Evolutionary conservation across 2,329 filamentous ascomycete genomes (phyloP), one percentile per base, ranked within the genome.

Genomic region (Aspergillus cejpii): DNA sequence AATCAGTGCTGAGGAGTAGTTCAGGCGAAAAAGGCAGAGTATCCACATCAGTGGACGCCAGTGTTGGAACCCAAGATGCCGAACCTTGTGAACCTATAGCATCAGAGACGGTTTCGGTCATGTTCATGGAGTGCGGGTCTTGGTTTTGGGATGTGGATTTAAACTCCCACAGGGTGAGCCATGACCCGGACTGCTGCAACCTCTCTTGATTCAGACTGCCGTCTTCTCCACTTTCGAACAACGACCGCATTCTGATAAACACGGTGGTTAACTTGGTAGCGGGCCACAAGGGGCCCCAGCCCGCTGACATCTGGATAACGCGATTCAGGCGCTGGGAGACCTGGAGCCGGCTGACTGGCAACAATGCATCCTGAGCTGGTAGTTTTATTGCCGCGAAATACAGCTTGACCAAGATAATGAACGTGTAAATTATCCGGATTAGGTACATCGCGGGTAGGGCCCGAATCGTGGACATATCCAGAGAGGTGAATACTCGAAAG

Each of bases 401-500:
- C 3, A 43, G 26, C 6, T 43, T 43, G 24, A 43, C 41, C 10
- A 43, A 6, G 8, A 43, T 31, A 2, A 43, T 11, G 11, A 37
- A 24, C 1, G 41, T 37, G 8, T 43, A 43, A 2, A 43, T 43
- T 19, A 33, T 43, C 11, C 34, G 41, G n/a, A 43, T 38, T 12
- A 43, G 34, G 31, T 43, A 20, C 24, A 37, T 19, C 1, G 41
- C 17, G 6, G 41, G 41, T 3, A 43, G 10, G 11, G 12, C 41
- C 6, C 41, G 41, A 23, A 43, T 38, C 3, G 41, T 36, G 6
- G 34, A 38, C 41, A 43, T 43, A 8, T 43, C 41, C 8, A 43
- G 26, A 4, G 41, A 43, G 26, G 26, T 43, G 20, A 43, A 39
- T 5, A 38, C 17, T 23, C 17, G 7, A 34, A 44, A 40, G 27